These are phyloP conservation scores for Diaporthe destruens DNA, from an alignment of 2,329 filamentous ascomycete genomes.

Conservation along the genomic window DNA sequence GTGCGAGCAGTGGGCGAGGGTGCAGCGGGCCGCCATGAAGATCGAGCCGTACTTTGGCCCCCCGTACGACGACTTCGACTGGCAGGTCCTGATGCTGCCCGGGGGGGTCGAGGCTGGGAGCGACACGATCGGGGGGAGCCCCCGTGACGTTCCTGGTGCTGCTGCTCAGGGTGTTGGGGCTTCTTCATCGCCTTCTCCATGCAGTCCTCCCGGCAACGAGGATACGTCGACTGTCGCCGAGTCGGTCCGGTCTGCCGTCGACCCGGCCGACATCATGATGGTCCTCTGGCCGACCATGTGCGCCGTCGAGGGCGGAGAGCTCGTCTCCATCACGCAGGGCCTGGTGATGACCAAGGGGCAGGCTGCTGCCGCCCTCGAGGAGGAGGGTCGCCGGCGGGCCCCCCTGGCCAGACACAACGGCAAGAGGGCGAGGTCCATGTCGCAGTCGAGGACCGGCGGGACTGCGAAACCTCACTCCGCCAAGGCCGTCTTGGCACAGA, in stretches of 20 bases:
- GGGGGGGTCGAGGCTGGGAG: constrained; percentile 44
- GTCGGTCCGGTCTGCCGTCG: constrained; percentile 44
- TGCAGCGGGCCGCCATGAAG: constrained; percentile 51
- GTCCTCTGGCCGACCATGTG: constrained; percentile 54
- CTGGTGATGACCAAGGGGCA: constrained; percentile 53
- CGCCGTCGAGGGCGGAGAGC: constrained; percentile 50
- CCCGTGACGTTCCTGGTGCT: neutral
- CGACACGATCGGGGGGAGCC: neutral
- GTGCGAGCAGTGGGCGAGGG: constrained; percentile 50
- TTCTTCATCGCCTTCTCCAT: neutral
- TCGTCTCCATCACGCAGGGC: constrained; percentile 52
- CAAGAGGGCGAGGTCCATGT: constrained; percentile 40
- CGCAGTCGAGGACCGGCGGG: constrained; percentile 18
- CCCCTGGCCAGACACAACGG: constrained; percentile 9
- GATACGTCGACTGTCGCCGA: constrained; percentile 30
- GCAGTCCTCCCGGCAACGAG: neutral
- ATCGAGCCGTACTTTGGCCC: constrained; percentile 54
- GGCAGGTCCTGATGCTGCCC: constrained; percentile 52
- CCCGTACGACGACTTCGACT: constrained; percentile 52
- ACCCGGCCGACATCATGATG: constrained; percentile 50
- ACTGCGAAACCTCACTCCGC: neutral
- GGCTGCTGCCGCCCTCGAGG: constrained; percentile 48
- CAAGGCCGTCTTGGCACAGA: constrained; percentile 51
- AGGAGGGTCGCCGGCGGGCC: constrained; percentile 43
- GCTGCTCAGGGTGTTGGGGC: constrained; percentile 6